These are phyloP conservation scores for Aspergillus japonicus DNA, from an alignment of 2,329 filamentous ascomycete genomes.

Conservation along the genomic window DNA sequence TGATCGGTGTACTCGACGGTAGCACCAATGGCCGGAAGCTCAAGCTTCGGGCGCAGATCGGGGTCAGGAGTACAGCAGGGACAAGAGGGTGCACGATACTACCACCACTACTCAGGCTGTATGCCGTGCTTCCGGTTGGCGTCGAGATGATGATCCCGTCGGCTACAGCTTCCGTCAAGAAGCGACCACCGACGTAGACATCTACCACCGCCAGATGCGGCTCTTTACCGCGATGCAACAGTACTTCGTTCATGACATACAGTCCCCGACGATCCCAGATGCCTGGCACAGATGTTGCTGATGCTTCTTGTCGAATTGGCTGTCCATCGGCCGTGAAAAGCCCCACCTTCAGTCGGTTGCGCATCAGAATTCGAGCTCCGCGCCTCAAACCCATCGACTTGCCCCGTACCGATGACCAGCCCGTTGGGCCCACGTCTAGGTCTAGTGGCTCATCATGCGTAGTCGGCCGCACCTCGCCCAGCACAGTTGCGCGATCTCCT, in stretches of 20 bases:
- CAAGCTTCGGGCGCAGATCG: constrained; percentile 88
- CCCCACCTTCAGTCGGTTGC: constrained; percentile 82
- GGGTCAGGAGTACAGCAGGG: constrained; percentile 81
- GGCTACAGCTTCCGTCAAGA: constrained; percentile 88
- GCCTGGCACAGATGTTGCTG: constrained; percentile 28
- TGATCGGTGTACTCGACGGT: constrained; percentile 80
- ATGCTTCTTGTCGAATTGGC: constrained; percentile 51
- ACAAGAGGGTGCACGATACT: constrained; percentile 94
- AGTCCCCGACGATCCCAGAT: constrained; percentile 44
- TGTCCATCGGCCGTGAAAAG: constrained; percentile 69
- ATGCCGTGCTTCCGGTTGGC: constrained; percentile 92
- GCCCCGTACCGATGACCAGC: constrained; percentile 73
- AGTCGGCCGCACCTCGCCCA: constrained; percentile 46
- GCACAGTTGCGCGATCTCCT: constrained; percentile 45
- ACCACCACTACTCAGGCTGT: constrained; percentile 88
- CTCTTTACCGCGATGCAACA: constrained; percentile 85
- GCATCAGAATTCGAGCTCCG: constrained; percentile 76
- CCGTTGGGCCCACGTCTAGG: constrained; percentile 41
- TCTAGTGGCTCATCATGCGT: constrained; percentile 22
- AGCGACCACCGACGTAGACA: constrained; percentile 83
- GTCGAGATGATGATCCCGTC: constrained; percentile 94
- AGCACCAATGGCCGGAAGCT: constrained; percentile 90
- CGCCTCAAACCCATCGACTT: constrained; percentile 76
- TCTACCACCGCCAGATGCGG: constrained; percentile 91
- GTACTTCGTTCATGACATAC: constrained; percentile 89